Evolutionary conservation across 768 basidiomycete species (phyloP).

Genomic region (Rhodocollybia butyracea): DNA sequence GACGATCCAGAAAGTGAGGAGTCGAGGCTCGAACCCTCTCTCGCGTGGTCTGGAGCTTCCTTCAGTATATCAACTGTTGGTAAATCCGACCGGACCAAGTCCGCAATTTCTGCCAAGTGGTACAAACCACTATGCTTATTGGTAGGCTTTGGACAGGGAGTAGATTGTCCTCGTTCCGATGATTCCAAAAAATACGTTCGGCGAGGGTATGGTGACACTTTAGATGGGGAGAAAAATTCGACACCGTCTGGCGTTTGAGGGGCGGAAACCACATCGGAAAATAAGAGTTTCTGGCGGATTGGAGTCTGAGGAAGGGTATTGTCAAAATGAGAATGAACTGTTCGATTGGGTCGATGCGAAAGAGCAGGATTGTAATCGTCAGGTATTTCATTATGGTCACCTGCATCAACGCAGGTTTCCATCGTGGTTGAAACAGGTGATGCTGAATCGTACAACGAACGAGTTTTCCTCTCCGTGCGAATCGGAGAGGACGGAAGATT

Average conservation of each 20-base stretch:
- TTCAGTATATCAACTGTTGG: neutral
- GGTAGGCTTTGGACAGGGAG: neutral
- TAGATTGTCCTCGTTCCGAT: neutral
- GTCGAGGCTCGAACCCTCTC: neutral
- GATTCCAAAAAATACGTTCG: slow-evolving; percentile 2
- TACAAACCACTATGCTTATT: neutral
- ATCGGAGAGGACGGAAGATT: neutral
- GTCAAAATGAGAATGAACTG: neutral
- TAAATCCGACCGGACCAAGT: neutral
- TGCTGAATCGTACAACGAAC: too few relatives aligned
- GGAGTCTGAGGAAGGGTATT: neutral
- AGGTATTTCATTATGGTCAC: too few relatives aligned
- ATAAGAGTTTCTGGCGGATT: neutral
- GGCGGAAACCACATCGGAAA: neutral
- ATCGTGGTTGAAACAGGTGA: too few relatives aligned
- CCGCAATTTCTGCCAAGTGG: neutral
- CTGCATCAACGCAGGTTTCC: too few relatives aligned
- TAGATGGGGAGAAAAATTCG: neutral
- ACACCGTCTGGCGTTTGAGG: neutral
- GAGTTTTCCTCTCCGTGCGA: too few relatives aligned
- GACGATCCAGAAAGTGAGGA: neutral
- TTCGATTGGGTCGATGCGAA: neutral
- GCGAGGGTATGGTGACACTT: slow-evolving; percentile 3
- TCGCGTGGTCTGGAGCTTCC: neutral
- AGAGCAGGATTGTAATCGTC: too few relatives aligned